phyloP scores from a whole-genome alignment of 2,329 filamentous ascomycete species.

The Fusarium graminum region DNA sequence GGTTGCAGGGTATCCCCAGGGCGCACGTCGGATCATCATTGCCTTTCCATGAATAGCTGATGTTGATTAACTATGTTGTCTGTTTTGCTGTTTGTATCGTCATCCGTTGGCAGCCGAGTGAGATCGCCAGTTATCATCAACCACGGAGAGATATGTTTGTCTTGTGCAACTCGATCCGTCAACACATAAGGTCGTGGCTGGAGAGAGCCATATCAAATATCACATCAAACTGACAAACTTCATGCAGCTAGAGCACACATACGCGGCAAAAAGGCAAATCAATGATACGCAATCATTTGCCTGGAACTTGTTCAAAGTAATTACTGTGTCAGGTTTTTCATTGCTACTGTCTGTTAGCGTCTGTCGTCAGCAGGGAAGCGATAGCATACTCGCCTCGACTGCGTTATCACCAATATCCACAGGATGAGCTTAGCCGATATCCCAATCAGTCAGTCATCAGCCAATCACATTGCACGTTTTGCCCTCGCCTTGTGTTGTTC shows the following conservation, averaged over 20 bases:
- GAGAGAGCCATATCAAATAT: neutral
- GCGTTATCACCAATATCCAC: slow-evolving; percentile 23
- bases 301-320: slow-evolving; percentile 11
- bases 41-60: slow-evolving; percentile 11
- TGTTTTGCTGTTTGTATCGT: slow-evolving; percentile 12
- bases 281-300: slow-evolving; percentile 20
- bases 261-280: slow-evolving; percentile 1
- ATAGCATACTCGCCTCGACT: slow-evolving; percentile 18
- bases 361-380: slow-evolving; percentile 33
- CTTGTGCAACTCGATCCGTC: slow-evolving; percentile 10
- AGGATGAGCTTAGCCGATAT: slow-evolving; percentile 30
- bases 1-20: slow-evolving; percentile 19
- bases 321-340: slow-evolving; percentile 21
- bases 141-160: slow-evolving; percentile 2
- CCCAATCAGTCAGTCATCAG: slow-evolving; percentile 14
- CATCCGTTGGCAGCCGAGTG: slow-evolving; percentile 17
- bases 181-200: slow-evolving; percentile 7
- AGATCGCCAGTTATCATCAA: neutral
- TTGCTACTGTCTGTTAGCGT: slow-evolving; percentile 36
- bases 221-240: slow-evolving; percentile 1
- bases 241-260: neutral
- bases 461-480: slow-evolving; percentile 30
- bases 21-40: slow-evolving; percentile 35
- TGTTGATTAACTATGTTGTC: slow-evolving; percentile 7
- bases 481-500: slow-evolving; percentile 8